These are phyloP conservation scores for Aspergillus versicolor DNA, from an alignment of 2,329 filamentous ascomycete species.

Conservation along the genomic window DNA sequence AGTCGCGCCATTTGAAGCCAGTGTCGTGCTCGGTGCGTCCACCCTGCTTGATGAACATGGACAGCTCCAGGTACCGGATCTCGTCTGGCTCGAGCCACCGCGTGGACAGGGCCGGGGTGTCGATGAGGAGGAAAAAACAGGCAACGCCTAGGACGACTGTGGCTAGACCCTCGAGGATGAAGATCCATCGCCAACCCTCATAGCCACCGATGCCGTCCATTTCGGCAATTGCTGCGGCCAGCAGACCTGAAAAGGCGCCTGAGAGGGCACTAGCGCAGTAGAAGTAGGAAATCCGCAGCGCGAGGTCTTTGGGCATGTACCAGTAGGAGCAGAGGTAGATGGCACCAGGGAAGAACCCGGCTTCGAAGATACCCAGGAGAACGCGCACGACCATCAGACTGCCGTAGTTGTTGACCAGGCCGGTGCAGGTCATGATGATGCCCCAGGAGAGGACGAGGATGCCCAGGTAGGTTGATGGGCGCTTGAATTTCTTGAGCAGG, in stretches of 20 bases:
- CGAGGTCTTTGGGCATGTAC: slow-evolving; percentile 43
- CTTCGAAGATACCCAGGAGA: slow-evolving; percentile 44
- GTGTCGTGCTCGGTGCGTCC: slow-evolving; percentile 3
- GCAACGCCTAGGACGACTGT: slow-evolving; percentile 7
- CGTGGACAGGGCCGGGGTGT: neutral
- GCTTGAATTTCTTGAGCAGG: slow-evolving; percentile 22
- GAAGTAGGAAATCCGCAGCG: slow-evolving; percentile 22
- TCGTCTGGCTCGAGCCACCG: slow-evolving; percentile 39
- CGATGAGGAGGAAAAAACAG: slow-evolving; percentile 12
- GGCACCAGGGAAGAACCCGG: slow-evolving; percentile 26
- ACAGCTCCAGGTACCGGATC: slow-evolving; percentile 20
- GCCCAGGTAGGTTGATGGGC: slow-evolving; percentile 27
- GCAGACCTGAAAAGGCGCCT: slow-evolving; percentile 40
- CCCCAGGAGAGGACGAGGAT: slow-evolving; percentile 41
- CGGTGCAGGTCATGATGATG: slow-evolving; percentile 50
- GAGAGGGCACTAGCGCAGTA: slow-evolving; percentile 26
- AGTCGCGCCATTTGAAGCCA: slow-evolving; percentile 9
- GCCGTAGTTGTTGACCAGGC: slow-evolving; percentile 44
- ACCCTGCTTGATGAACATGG: slow-evolving; percentile 15
- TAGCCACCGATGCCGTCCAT: slow-evolving; percentile 12
- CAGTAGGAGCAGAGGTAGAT: slow-evolving; percentile 26
- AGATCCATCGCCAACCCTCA: slow-evolving; percentile 12
- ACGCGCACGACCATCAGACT: slow-evolving; percentile 49
- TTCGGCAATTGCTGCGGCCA: slow-evolving; percentile 34
- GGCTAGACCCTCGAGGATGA: neutral